Percentiles rank a stretch among this genome's conserved stretches.
These are phyloP conservation scores for Penicillium sp. DNA, from an alignment of 2,329 filamentous ascomycete genomes.

Conservation along the genomic window DNA sequence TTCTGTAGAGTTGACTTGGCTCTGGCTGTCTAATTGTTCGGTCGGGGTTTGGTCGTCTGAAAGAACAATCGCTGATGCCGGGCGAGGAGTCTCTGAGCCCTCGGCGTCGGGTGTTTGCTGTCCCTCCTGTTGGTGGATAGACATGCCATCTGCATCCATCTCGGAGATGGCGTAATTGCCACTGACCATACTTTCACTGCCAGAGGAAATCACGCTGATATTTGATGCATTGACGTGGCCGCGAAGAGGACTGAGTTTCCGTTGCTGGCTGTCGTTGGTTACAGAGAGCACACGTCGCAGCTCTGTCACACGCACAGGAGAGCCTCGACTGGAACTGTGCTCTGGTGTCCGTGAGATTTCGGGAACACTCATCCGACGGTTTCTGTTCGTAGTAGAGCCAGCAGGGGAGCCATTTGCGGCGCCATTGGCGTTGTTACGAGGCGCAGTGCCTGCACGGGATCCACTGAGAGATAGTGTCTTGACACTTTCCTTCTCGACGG, in stretches of 20 bases:
- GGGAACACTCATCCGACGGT: constrained; percentile 39
- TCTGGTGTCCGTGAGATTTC: constrained; percentile 35
- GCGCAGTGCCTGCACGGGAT: constrained; percentile 63
- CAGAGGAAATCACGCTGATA: constrained; percentile 38
- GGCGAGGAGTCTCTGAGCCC: constrained; percentile 35
- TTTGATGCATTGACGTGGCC: constrained; percentile 35
- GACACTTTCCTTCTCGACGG: constrained; percentile 65
- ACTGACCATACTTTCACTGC: constrained; percentile 49
- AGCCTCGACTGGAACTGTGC: constrained; percentile 42
- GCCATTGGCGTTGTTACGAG: constrained; percentile 32
- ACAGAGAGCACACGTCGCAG: constrained; percentile 49
- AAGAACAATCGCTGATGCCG: constrained; percentile 20
- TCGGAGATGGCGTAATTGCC: constrained; percentile 39
- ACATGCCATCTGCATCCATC: constrained; percentile 28
- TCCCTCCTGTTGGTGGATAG: constrained; percentile 20
- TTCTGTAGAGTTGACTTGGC: constrained; percentile 24
- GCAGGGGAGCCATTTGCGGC: constrained; percentile 33
- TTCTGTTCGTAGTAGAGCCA: constrained; percentile 28
- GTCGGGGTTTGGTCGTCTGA: constrained; percentile 10
- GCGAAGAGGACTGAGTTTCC: constrained; percentile 46
- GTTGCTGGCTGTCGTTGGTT: constrained; percentile 33
- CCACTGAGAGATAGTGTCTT: constrained; percentile 74
- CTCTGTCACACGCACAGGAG: constrained; percentile 50
- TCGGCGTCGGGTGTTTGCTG: constrained; percentile 21
- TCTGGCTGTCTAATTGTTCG: constrained; percentile 10